Base-by-base conservation (phyloP, 116 monocot species). In the Papilionanthe hybrid region DNA sequence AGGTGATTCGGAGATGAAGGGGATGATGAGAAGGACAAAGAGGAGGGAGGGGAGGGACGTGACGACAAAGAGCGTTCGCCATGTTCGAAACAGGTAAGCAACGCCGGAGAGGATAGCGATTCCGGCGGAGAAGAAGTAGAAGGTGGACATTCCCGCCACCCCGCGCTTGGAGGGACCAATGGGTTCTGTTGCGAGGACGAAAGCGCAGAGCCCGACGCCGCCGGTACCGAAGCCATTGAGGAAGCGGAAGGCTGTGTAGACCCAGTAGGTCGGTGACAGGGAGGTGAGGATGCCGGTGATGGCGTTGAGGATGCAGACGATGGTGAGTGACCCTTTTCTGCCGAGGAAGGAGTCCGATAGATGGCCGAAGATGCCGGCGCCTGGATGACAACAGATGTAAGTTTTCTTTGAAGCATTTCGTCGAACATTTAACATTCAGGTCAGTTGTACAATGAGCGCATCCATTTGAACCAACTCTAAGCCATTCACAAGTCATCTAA, bases 1-100 rank as follows among this genome's bases (percentile, higher is more conserved):
- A 19, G 87, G 87, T 0, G 87, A 87, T 20, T 84, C 87, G 6
- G 87, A 87, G 68, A 87, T 19, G 81, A 87, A 84, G 55, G 87
- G 83, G 29, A 87, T 76, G 72, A 84, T 55, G 28, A 44, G 19
- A 11, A 81, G 17, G 15, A 81, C 17, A 69, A 81, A 87, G 66
- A 87, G 68, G 75, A 87, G 30, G 12, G 87, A 71, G 42, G 83
- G 84, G 69, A 84, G 25, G 74, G 84, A 78, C 32, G 69, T 66
- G 67, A 71, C 65, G 27, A 83, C 9, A 56, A 84, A 87, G 48
- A 84, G 83, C 19, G 41, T 17, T 53, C 87, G 77, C 87, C 87
- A 87, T 11, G 80, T 57, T 5, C 20, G 78, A 63, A 87, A 75
- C 44, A 77, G 23, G 71, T 83, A 45, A 10, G 77, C 77, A 27